phyloP scores from a whole-genome alignment of 129 eudicot genomes.

The Helichrysum umbraculigerum region DNA sequence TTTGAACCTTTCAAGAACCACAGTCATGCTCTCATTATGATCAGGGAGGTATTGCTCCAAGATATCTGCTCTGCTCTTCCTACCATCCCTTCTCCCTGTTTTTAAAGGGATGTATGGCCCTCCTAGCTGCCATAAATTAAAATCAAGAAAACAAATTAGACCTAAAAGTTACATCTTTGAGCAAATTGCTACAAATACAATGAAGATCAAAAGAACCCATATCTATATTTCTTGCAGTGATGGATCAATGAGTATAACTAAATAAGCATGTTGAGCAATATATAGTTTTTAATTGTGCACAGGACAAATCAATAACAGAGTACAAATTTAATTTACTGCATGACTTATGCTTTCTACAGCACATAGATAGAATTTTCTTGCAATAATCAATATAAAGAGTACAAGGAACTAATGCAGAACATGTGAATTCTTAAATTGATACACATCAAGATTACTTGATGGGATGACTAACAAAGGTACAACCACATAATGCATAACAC shows the following conservation, averaged over 20 bases:
- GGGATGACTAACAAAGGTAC: slow-evolving; percentile 20
- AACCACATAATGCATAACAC: not conserved
- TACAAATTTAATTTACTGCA: not conserved
- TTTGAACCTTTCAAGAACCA: slow-evolving; percentile 83
- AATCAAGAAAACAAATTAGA: not conserved
- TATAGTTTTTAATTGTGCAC: not conserved
- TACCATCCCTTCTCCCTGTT: slow-evolving; percentile 98
- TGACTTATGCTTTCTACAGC: not conserved
- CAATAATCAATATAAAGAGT: not conserved
- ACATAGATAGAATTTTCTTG: not conserved
- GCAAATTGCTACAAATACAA: not conserved
- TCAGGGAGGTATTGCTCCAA: slow-evolving; percentile 92
- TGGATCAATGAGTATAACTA: not conserved
- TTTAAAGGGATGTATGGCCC: slow-evolving; percentile 91
- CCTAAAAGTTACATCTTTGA: slow-evolving; percentile 8
- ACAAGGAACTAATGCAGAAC: slow-evolving; percentile 3
- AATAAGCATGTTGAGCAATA: not conserved
- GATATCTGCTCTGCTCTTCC: slow-evolving; percentile 87
- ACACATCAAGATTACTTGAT: slow-evolving; percentile 14
- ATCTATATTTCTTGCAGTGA: not conserved
- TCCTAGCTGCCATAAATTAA: slow-evolving; percentile 58
- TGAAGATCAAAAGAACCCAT: not conserved
- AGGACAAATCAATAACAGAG: not conserved
- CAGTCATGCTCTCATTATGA: slow-evolving; percentile 92
- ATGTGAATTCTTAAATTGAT: not conserved